phyloP scores from a whole-genome alignment of 805 yeast genomes.

The Saccharomycopsis selenospora region DNA sequence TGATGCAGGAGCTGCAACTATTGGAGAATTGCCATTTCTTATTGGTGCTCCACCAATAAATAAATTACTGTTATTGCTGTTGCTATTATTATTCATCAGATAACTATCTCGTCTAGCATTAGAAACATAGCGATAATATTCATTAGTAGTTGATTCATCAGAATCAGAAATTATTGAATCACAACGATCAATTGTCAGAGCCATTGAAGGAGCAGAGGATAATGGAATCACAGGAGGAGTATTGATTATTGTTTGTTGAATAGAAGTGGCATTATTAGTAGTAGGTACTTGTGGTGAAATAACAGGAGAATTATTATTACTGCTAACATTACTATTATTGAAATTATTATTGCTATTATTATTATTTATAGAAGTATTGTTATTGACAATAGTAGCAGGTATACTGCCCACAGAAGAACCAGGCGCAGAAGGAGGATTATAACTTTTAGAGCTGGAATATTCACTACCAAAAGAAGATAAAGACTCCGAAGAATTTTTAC shows the following conservation, averaged over 20 bases:
- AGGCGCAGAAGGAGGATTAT: not conserved
- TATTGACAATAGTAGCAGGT: too few relatives aligned
- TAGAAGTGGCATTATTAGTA: not conserved
- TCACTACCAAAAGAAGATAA: constrained; percentile 40
- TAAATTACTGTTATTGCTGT: constrained; percentile 4
- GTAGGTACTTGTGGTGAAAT: too few relatives aligned
- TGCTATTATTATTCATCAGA: not conserved
- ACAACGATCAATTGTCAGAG: not conserved
- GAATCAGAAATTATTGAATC: constrained; percentile 7
- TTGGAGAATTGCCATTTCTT: not conserved
- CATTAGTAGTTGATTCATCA: constrained; percentile 5
- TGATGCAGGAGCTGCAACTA: not conserved
- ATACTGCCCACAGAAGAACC: too few relatives aligned
- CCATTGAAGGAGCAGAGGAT: not conserved
- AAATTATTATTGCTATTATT: not conserved
- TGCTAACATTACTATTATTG: too few relatives aligned
- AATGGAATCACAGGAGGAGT: not conserved
- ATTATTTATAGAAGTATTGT: not conserved
- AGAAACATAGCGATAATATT: not conserved
- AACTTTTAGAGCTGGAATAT: constrained; percentile 26
- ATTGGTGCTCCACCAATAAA: too few relatives aligned
- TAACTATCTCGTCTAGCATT: not conserved
- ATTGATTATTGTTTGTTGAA: too few relatives aligned
- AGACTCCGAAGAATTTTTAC: constrained; percentile 45
- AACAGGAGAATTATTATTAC: too few relatives aligned